phyloP scores from a whole-genome alignment of 129 eudicot genomes.

The Heracleum sosnowskyi region DNA sequence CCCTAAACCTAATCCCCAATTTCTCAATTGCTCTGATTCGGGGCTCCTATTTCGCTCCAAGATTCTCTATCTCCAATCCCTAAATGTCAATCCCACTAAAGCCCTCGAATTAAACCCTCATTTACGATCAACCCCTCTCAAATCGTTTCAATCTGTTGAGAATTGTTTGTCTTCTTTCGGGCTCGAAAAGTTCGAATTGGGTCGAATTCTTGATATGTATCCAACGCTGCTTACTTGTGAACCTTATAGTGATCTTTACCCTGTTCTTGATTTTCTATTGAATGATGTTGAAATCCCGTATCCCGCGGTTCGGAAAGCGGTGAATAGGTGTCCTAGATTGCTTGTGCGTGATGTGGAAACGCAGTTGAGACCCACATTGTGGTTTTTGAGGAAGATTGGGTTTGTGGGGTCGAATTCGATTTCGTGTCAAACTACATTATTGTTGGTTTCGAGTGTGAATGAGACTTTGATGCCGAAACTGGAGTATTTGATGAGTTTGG shows the following conservation, averaged over 20 bases:
- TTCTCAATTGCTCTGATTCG: conserved; percentile 22
- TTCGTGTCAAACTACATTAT: conserved; percentile 51
- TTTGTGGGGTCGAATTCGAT: conserved; percentile 43
- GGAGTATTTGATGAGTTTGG: conserved; percentile 59
- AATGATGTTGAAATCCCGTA: conserved; percentile 50
- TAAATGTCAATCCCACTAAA: conserved; percentile 56
- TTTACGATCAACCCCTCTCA: conserved; percentile 66
- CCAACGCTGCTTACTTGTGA: conserved; percentile 70
- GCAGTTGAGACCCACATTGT: conserved; percentile 59
- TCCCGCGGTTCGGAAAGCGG: conserved; percentile 36
- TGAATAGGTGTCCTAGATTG: conserved; percentile 67
- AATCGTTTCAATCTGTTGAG: conserved; percentile 48
- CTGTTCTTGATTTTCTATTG: conserved; percentile 59
- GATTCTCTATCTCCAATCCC: conserved; percentile 48
- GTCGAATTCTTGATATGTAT: conserved; percentile 67
- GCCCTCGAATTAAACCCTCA: conserved; percentile 74
- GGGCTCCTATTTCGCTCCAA: conserved; percentile 74
- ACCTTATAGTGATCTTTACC: conserved; percentile 65
- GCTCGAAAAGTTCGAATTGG: conserved; percentile 43
- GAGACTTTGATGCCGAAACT: conserved; percentile 47
- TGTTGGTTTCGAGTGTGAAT: conserved; percentile 63
- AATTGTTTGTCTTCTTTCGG: conserved; percentile 65
- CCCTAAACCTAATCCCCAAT: background rate
- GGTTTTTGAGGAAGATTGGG: conserved; percentile 48
- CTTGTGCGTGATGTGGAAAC: conserved; percentile 48